Conservation (phyloP, 1,284 basidiomycete genomes). For the Boletellus deceptivus region DNA sequence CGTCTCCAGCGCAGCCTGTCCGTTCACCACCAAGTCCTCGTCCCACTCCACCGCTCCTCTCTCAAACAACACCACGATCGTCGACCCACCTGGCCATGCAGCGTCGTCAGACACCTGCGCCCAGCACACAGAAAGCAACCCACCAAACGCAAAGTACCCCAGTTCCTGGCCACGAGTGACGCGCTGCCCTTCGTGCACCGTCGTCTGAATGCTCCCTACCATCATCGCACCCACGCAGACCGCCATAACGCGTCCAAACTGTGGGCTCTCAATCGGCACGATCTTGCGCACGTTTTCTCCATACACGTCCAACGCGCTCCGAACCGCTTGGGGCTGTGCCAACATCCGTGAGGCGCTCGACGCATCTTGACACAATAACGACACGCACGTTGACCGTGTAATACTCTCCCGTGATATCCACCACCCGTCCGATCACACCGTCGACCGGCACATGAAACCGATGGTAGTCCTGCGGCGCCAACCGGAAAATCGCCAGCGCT, state of each 20-base stretch:
- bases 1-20: constrained; percentile 80
- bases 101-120: neutral
- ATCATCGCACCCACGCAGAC: constrained; percentile 94
- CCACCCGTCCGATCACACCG: constrained; percentile 79
- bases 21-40: constrained; percentile 85
- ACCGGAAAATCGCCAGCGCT: constrained; percentile 79
- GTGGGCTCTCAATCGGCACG: constrained; percentile 82
- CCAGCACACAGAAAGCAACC: constrained; percentile 22
- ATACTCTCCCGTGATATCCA: constrained; percentile 81
- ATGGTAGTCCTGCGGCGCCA: constrained; percentile 98
- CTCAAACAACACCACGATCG: constrained; percentile 86
- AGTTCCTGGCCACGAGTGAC: constrained; percentile 87
- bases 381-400: constrained; percentile 84
- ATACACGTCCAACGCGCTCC: constrained; percentile 86
- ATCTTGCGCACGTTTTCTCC: constrained; percentile 92
- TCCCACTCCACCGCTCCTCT: constrained; percentile 84
- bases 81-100: constrained; percentile 69
- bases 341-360: no score
- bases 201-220: constrained; percentile 87
- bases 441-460: constrained; percentile 94
- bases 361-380: constrained; percentile 10
- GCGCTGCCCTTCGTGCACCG: constrained; percentile 78
- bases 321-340: constrained; percentile 73
- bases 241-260: constrained; percentile 87
- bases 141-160: constrained; percentile 92